Evolutionary conservation across 2,329 filamentous ascomycete species (phyloP), one percentile per base, ranked within the genome.

Genomic region (Aspergillus sp.): DNA sequence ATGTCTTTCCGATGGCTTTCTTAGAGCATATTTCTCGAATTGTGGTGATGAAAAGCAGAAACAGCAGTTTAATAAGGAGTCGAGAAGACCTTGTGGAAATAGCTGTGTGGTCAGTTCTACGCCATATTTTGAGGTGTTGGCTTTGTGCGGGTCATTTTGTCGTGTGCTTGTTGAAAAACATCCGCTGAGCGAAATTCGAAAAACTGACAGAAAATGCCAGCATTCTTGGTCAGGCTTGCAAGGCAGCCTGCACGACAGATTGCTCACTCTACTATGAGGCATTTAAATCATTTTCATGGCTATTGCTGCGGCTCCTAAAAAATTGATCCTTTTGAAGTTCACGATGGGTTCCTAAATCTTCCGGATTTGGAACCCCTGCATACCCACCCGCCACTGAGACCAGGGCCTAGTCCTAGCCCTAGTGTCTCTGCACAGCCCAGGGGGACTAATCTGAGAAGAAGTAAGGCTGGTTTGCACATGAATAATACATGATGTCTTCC

Each of bases 301-400:
- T 49, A 13, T 38, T 59, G 51, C 57, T 54, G 57, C 50, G 43
- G 43, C 28, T 59, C 22, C 30, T 50, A 41, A 46, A 7, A 57
- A 57, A 46, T 30, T 9, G 34, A n/a, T 49, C 22, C 43, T 30
- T 31, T 43, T 50, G 22, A 31, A 46, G 49, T 38, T 28, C 41
- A 34, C 15, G 19, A 19, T 38, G 30, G 30, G n/a, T 57, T 58
- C 54, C 59, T 58, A 61, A 58, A 54, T 61, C 59, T 58, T 54
- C 54, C 54, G 54, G 54, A 51, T 57, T 60, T 53, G 23, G 49
- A 58, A 54, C 54, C 59, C 59, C 59, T 61, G 50, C 45, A 47
- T 54, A 43, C 28, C 54, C 54, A 54, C 54, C 54, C 5, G 4
- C 15, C 22, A 17, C 54, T 50, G 22, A 38, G 48, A 57, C 28